Evolutionary conservation across 2,329 filamentous ascomycete species (phyloP).

Genomic region (Clarireedia hainanense): DNA sequence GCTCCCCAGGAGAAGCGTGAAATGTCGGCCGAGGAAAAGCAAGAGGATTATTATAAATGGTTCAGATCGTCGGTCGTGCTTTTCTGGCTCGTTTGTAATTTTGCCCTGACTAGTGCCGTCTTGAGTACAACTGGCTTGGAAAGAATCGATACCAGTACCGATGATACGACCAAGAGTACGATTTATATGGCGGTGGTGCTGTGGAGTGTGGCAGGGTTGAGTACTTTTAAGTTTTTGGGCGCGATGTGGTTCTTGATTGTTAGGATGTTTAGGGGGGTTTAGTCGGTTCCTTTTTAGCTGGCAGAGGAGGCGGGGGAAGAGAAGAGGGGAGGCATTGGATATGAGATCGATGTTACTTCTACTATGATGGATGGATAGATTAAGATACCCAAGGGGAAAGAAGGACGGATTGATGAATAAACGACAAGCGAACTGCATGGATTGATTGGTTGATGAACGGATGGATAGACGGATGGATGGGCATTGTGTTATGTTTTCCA

Average conservation of each 20-base stretch:
- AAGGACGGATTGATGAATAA: not conserved
- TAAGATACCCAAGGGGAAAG: not conserved
- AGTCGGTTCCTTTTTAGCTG: conserved; percentile 50
- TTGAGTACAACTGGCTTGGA: conserved; percentile 72
- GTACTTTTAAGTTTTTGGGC: conserved; percentile 81
- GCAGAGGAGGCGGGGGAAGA: conserved; percentile 84
- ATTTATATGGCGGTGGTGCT: conserved; percentile 89
- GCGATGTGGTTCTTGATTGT: conserved; percentile 73
- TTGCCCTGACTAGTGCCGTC: conserved; percentile 86
- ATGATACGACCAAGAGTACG: conserved; percentile 46
- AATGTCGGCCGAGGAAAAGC: conserved; percentile 59
- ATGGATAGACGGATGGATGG: not conserved
- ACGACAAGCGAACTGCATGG: not conserved
- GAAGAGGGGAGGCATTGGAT: conserved; percentile 42
- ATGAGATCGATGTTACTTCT: conserved; percentile 6
- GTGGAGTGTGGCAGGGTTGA: conserved; percentile 80
- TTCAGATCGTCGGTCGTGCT: conserved; percentile 98
- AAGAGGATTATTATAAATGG: conserved; percentile 97
- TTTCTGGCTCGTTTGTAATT: conserved; percentile 87
- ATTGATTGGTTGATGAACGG: not conserved
- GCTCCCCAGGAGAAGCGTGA: conserved; percentile 77
- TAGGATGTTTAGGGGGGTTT: conserved; percentile 71
- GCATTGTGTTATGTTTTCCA: too few relatives aligned
- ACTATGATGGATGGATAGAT: not conserved
- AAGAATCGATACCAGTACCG: conserved; percentile 62